These are phyloP conservation scores for Planoprotostelium fungivorum DNA, from an alignment of 78 protist species.

Conservation along the genomic window DNA sequence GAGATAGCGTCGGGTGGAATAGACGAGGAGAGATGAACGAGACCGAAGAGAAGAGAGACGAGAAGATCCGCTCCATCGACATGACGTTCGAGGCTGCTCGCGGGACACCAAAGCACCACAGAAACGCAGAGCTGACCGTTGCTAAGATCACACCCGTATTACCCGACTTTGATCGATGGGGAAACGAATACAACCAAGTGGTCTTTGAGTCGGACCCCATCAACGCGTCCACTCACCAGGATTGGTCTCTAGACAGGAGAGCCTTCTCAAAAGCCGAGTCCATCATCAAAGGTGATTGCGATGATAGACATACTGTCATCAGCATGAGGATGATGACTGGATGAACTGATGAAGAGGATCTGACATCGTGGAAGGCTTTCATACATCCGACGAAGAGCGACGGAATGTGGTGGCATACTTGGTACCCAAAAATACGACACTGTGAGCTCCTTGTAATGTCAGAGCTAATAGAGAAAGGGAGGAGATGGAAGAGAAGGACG, in stretches of 20 bases:
- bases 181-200: not conserved
- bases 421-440: not conserved
- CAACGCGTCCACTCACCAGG: not conserved
- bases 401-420: not conserved
- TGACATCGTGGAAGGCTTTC: not conserved
- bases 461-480: not conserved
- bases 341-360: too few species aligned
- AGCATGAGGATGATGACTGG: not conserved
- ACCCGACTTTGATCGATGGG: not conserved
- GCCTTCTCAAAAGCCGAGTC: not conserved
- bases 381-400: not conserved
- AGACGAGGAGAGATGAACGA: not conserved
- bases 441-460: not conserved
- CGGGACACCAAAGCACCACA: not conserved
- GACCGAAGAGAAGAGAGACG: not conserved
- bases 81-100: not conserved
- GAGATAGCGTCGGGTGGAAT: not conserved
- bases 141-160: not conserved
- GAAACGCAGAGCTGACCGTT: not conserved
- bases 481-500: not conserved
- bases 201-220: not conserved
- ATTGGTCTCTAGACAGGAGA: not conserved
- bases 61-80: not conserved
- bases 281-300: not conserved
- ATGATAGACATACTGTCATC: not conserved